Evolutionary conservation across 306 rosid genomes (phyloP), one percentile per base, ranked within the genome.

Genomic region (Castanea sativa): DNA sequence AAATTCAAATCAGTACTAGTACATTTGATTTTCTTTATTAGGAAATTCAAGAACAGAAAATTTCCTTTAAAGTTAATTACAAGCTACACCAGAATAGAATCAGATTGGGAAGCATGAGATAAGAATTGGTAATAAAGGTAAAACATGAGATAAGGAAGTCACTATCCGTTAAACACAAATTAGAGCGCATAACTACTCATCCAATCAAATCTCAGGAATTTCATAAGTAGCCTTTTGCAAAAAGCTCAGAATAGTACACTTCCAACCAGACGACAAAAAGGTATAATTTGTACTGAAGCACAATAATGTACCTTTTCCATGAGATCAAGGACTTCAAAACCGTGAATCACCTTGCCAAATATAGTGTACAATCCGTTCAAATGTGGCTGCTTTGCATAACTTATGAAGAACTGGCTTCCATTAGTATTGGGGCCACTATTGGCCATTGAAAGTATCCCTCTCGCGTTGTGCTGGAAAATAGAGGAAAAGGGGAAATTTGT

Each of bases 341-440:
- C 98, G 83, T 95, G 99, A 69, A 95, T 95, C 10, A 93, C 99
- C 85, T 85, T 85, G 25, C 99, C 99, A 84, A 95, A 93, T 67
- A 93, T 86, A 20, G 98, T 93, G 78, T 95, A 91, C 63, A 88
- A 67, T 27, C 98, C 96, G 82, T 95, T 95, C 70, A 93, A 83
- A 88, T 95, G 99, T 20, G 99, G 98, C 79, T 90, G 97, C 78
- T 95, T 95, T 19, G 94, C 99, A 53, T 90, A 95, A 55, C 74
- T 41, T 74, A 91, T 29, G 84, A 93, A 95, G 90, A 95, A 95
- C 81, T 90, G 99, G 71, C 99, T 95, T 73, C 98, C 96, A 71
- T 93, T 95, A n/a, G 98, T 95, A 78, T 93, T 95, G 25, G 97
- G 98, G 76, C 98, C 98, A 79, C 98, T 93, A 74, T 95, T 95